Base-by-base conservation (phyloP, 2,329 filamentous ascomycete species). In the Nothopassalora personata region DNA sequence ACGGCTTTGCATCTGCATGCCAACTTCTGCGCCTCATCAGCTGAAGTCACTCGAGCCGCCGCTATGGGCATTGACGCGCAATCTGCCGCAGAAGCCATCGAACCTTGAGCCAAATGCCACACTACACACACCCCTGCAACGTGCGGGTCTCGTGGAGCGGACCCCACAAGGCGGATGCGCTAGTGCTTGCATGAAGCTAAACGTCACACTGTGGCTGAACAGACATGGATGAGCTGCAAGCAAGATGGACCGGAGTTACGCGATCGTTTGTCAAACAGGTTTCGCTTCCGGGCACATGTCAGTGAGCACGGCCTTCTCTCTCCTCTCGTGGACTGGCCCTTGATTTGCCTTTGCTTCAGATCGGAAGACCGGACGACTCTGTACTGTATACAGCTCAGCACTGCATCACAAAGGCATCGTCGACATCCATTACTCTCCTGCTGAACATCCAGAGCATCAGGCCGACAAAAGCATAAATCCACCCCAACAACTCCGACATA, bases 251-350 rank as follows among this genome's bases (percentile, higher is more conserved):
- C 53, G 57, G 45, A 46, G 56, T 55, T 53, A 49, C 50, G 51
- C 59, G 57, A 61, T 64, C 57, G 59, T 46, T 23, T n/a, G 56
- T 53, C 56, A 62, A 64, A 62, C 62, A 62, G 62, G 62, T 64
- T 64, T 62, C 60, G 30, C 39, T 5, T 43, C 39, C 31, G 31
- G 53, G 6, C 23, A 23, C 51, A 54, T 47, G 58, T 47, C 34
- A 51, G 47, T 51, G 55, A 51, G 28, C 51, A 39, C 54, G 34
- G 54, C 54, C 4, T 15, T 36, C 10, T 11, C 23, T 23, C 23
- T 18, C 19, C 49, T 34, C 8, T 34, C 11, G 27, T 31, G 49
- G 49, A 10, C 18, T 18, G 9, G 30, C n/a, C 27, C 49, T 10
- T 51, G 48, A 33, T 30, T 31, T 51, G n/a, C 48, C n/a, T 27